Evolutionary conservation across 176 grass and related monocot species (phyloP).

Genomic region (Zea mays): DNA sequence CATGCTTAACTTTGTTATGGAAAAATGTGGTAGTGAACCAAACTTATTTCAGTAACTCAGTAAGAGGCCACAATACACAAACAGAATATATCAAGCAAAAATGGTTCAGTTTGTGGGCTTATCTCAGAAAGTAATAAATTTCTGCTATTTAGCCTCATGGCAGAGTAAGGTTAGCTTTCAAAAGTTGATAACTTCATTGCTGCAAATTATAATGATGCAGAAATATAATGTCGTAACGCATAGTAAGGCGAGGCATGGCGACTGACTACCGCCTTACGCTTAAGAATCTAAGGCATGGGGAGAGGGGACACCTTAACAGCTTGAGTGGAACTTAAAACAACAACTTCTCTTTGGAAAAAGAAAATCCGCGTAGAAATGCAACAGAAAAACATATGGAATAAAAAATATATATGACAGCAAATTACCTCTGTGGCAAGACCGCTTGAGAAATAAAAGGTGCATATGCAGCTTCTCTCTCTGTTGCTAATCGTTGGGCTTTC

Average conservation of each 20-base stretch:
- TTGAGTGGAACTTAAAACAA: too few species aligned
- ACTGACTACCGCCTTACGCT: too few species aligned
- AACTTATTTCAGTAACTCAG: not conserved
- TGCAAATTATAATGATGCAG: too few species aligned
- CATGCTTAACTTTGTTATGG: not conserved
- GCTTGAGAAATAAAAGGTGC: constrained; percentile 76
- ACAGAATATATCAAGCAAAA: not conserved
- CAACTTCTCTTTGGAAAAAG: not conserved
- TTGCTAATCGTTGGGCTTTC: constrained; percentile 80
- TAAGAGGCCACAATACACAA: not conserved
- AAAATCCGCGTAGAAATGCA: not conserved
- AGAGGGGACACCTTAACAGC: too few species aligned
- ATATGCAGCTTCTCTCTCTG: constrained; percentile 94
- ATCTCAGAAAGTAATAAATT: constrained; percentile 29
- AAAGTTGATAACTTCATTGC: too few species aligned
- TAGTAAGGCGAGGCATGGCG: too few species aligned
- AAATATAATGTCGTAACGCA: too few species aligned
- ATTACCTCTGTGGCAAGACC: constrained; percentile 66
- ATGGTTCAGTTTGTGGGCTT: not conserved
- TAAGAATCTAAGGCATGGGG: too few species aligned
- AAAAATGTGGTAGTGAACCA: not conserved
- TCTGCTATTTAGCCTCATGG: not conserved
- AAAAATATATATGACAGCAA: not conserved
- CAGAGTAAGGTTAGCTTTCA: not conserved
- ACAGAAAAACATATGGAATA: not conserved